Percentiles rank a stretch among this genome's conserved stretches.
Conservation (phyloP, 257 asterid genomes). For the Lantana camara region DNA sequence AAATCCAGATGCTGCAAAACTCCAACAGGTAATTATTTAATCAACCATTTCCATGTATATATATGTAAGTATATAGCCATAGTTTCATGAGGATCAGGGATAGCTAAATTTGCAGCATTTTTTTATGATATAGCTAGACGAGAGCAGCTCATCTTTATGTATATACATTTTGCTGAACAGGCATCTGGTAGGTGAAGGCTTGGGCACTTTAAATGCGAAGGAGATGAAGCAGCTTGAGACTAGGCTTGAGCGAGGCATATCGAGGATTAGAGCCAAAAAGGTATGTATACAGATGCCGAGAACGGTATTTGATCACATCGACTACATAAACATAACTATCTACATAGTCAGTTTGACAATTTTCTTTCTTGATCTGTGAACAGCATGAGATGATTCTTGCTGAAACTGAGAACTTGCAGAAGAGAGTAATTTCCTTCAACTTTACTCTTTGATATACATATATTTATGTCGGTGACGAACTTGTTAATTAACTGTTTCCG, state of each 20-base stretch:
- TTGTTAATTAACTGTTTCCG: no score
- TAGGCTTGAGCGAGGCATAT: slow-evolving; percentile 66
- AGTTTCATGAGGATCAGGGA: no score
- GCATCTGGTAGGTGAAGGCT: slow-evolving; percentile 72
- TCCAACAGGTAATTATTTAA: slow-evolving; percentile 55
- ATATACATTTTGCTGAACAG: slow-evolving; percentile 30
- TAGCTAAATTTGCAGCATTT: no score
- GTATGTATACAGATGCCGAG: slow-evolving; percentile 29
- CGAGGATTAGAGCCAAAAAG: slow-evolving; percentile 66
- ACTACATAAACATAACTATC: no score
- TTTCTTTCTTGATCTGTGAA: neutral
- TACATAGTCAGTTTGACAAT: neutral
- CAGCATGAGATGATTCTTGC: slow-evolving; percentile 84
- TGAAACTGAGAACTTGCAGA: slow-evolving; percentile 71
- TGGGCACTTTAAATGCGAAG: slow-evolving; percentile 62
- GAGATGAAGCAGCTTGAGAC: slow-evolving; percentile 76
- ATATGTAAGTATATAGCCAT: no score
- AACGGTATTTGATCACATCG: no score
- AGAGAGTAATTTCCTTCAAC: slow-evolving; percentile 51
- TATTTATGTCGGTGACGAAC: neutral
- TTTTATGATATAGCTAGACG: no score
- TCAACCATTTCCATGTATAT: neutral
- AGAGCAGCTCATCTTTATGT: neutral
- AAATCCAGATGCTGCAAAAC: slow-evolving; percentile 74
- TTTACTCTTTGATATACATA: neutral